A percentile compares a stretch with the other conserved stretches of the same genome.
phyloP scores from a whole-genome alignment of 176 grass and related monocot genomes.

The Cenchrus americanus region DNA sequence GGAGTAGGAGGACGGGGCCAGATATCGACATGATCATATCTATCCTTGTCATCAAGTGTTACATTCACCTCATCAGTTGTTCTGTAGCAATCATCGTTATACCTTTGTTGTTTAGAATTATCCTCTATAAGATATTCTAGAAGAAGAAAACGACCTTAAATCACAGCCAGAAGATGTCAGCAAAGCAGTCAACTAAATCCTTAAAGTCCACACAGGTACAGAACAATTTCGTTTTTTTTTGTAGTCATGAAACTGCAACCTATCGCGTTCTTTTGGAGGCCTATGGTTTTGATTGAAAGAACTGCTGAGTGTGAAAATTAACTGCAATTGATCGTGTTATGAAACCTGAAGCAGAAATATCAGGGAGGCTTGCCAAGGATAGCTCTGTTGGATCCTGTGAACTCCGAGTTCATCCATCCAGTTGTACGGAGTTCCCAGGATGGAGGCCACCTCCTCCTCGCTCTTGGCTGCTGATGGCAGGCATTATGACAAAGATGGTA shows the following conservation, averaged over 20 bases:
- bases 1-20: not conserved
- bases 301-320: too few species aligned
- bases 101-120: not conserved
- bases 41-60: not conserved
- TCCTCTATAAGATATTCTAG: not conserved
- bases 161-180: not conserved
- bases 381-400: not conserved
- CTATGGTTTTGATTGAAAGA: too few species aligned
- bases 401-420: constrained; percentile 3
- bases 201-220: not conserved
- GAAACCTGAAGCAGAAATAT: not conserved
- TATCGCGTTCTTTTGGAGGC: too few species aligned
- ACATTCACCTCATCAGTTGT: not conserved
- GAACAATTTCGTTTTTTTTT: too few species aligned
- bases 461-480: not conserved
- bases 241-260: too few species aligned
- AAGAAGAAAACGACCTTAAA: not conserved
- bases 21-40: not conserved
- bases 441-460: not conserved
- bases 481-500: too few species aligned
- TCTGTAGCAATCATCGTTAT: not conserved
- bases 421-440: not conserved
- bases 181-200: too few species aligned
- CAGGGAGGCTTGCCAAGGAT: not conserved
- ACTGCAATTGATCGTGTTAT: not conserved